Evolutionary conservation across 1,139 yeast species (phyloP), one percentile per base, ranked within the genome.

Genomic region (Taphrina populina): DNA sequence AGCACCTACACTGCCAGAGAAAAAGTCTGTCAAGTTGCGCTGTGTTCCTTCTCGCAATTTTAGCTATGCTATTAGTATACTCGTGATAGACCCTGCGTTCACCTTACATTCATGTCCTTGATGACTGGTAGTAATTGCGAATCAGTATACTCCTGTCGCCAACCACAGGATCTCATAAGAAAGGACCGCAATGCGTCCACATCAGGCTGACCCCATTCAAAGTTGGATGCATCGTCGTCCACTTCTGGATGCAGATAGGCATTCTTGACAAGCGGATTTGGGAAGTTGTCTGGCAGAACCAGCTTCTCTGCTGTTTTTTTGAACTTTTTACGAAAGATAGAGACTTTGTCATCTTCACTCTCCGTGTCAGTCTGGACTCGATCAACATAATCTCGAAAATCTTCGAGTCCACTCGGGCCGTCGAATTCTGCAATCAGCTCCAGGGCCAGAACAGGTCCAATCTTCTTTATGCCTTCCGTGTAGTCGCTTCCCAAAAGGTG

Each of bases 401-500:
- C 67, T 53, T 75, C 72, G 63, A 83, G 83, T 19, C 65, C 66
- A 2, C 65, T 65, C 29, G 72, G 62, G 0, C 67, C 66, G 10
- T 66, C 64, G 19, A 92, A 94, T 63, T 90, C 95, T 0, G 95
- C 95, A 32, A 94, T 66, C n/a, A 94, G 79, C 68, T 94, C 97
- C 80, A 88, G 80, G 0, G 96, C 95, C 27, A 84, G 76, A 0
- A 92, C 97, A 0, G 96, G 96, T 0, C 98, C 98, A 58, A 92
- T 76, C 1, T 96, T 95, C 59, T 84, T 83, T 33, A 92, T 71
- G 0, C 98, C 98, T 59, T 84, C 88, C 0, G 97, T 88, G 67
- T 92, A 92, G 70, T 92, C 98, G 68, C 96, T 87, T 0, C 98
- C 98, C 26, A 92, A 70, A 27, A 92, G 69, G 45, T 83, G 76